Base-by-base conservation (phyloP, 306 rosid species). In the Prunus mongolica region DNA sequence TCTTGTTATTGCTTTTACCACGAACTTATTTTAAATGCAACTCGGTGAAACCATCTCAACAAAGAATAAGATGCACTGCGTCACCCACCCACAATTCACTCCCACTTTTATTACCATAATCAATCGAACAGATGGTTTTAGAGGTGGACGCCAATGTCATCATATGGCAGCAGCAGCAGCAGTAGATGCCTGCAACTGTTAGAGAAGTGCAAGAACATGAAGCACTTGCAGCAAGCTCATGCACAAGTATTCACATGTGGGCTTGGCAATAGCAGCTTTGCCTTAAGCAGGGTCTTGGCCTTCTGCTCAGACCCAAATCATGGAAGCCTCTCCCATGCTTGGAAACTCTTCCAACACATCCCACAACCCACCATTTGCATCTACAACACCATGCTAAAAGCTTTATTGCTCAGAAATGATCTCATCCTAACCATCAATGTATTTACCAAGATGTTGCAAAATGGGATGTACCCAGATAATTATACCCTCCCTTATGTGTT, bases 401-500 rank as follows among this genome's bases (percentile, higher is more conserved):
- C 88, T 51, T 74, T 86, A 32, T 28, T 91, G 20, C 76, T 85
- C 22, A 78, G 63, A 52, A 83, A 60, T 20, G 77, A 86, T 14
- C 65, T 83, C 79, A 34, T 52, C 73, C 61, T 27, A 49, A 67
- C 90, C 34, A 44, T 93, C 5, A 18, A 25, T 16, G 49, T 87
- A 13, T 89, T 78, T 52, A 76, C 82, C 24, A 50, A 75, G 27
- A 73, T 93, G 86, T 44, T 90, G 45, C 79, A 57, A 2, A 81
- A 58, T 73, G 91, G 82, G 49, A 51, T 86, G 63, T 13, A 6
- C 74, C 89, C 88, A 62, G 97, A 88, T 75, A 81, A 73, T 51
- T 88, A 91, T 68, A 88, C 97, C 73, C 69, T 89, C 76, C 95
- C 97, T 85, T 90, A 76, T 16, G 83, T 88, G n/a, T 52, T 90